Evolutionary conservation across 345 rosid genomes (phyloP), one percentile per base, ranked within the genome.

Genomic region (Laguncularia racemosa): DNA sequence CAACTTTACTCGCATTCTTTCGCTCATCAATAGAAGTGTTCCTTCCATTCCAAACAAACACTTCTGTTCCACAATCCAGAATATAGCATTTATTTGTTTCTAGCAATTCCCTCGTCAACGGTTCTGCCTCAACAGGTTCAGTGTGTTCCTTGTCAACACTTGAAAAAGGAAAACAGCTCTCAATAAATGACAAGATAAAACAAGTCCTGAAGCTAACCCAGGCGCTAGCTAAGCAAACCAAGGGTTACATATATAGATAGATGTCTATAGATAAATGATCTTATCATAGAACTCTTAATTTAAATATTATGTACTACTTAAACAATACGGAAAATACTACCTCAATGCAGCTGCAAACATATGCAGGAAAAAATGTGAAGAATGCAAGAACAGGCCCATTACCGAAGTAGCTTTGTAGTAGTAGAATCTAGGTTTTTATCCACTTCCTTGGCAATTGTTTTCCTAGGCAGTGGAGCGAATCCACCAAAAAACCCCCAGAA

Each of bases 31-130:
- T 82, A 68, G 84, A 95, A 56, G 99, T 95, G 70, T 73, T 78
- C 70, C 97, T 95, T 63, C 99, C 97, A 82, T 87, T 84, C 99
- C 99, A 95, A 71, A 95, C 78, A 82, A 85, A 90, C 61, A 95
- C 56, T 81, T 85, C 97, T 65, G 82, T 73, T 33, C 97, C 99
- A 58, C 95, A 82, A 70, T 93, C 99, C 69, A 88, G 67, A 20
- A 87, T 64, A 70, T 81, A 89, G 70, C 97, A 86, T 71, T 74
- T 85, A 61, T 70, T 79, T 75, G 84, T 92, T 67, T 89, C 97
- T 75, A 92, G 62, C 80, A 84, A 57, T 61, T 80, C 73, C 78
- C 87, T 92, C 52, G 96, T 33, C 40, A 33, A 86, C 21, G 84
- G 66, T 58, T 84, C 84, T 0, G 93, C 91, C 53, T 86, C 97